These are phyloP conservation scores for Mucor piriformis DNA, from an alignment of 371 early-diverging fungal genomes.

Conservation along the genomic window DNA sequence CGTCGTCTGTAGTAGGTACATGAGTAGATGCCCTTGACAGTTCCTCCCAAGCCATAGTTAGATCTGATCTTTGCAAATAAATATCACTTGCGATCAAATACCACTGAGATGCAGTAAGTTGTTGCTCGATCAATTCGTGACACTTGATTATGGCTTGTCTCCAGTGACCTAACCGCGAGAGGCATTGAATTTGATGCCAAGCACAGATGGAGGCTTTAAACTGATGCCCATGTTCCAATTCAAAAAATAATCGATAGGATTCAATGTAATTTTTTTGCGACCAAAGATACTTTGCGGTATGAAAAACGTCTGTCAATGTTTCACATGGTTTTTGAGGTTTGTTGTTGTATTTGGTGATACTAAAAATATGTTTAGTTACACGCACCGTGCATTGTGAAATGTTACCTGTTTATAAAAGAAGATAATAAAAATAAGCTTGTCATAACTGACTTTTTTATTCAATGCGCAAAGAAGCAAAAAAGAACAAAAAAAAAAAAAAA, in stretches of 20 bases:
- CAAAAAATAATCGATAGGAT: slow-evolving; percentile 29
- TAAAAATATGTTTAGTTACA: background rate
- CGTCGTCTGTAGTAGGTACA: slow-evolving; percentile 2
- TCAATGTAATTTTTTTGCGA: slow-evolving; percentile 17
- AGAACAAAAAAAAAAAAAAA: background rate
- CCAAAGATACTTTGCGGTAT: slow-evolving; percentile 12
- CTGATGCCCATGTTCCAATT: slow-evolving; percentile 4
- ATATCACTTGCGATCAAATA: slow-evolving; percentile 22
- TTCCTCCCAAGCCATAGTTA: slow-evolving; percentile 12
- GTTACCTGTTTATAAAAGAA: slow-evolving; percentile 4
- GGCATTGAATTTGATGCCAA: slow-evolving; percentile 27
- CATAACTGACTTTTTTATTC: background rate
- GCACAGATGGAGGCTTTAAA: slow-evolving; percentile 7
- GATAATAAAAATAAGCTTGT: slow-evolving; percentile 5
- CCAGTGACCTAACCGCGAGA: slow-evolving; percentile 11
- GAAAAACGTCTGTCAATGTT: slow-evolving; percentile 16
- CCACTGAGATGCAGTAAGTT: slow-evolving; percentile 13
- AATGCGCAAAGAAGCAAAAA: background rate
- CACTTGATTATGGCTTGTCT: slow-evolving; percentile 16
- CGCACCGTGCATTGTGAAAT: background rate
- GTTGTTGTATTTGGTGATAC: background rate
- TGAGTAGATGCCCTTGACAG: background rate
- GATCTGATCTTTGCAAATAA: slow-evolving; percentile 12
- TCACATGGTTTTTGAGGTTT: slow-evolving; percentile 6
- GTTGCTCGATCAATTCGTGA: background rate